Base-by-base conservation (phyloP, 2,329 filamentous ascomycete genomes). In the Thermomyces lanuginosus region DNA sequence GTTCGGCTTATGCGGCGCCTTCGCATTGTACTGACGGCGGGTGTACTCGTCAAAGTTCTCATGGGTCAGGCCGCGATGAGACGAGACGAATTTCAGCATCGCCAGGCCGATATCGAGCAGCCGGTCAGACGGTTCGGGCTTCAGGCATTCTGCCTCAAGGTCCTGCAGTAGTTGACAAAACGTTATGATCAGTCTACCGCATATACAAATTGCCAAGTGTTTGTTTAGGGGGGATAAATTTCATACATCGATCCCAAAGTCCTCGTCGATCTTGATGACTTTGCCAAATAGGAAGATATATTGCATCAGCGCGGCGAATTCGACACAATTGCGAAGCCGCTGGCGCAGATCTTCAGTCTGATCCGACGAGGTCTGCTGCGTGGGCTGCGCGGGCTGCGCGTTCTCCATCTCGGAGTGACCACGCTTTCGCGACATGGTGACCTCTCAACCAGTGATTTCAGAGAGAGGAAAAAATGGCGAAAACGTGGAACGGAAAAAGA, bases 11-110 rank as follows among this genome's bases (percentile, higher is more conserved):
- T 52, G 37, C 3, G 83, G 76, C 2, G 77, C 74, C 55, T 82
- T 92, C n/a, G 74, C 66, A 28, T 77, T 56, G 49, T 83, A 98
- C 52, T 93, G 84, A 33, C 83, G 76, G 41, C 83, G 73, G 17
- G 83, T 77, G 48, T 93, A 92, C 45, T 93, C 83, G 47, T 95
- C 83, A 41, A 95, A 92, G 25, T 89, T 75, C 3, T 91, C 83
- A 39, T 69, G 92, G 83, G 77, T 91, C 24, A 95, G 62, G 36
- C 84, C 84, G 37, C 84, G 76, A 59, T 93, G 83, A 33, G 84
- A 92, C 16, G 89, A 93, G 26, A 93, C 75, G 48, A 78, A 83
- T 64, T 93, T 93, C 33, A 95, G 70, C 11, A 95, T 63, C 29
- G 78, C 72, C 23, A 98, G 66, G 18, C 82, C 86, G 41, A 95